These are phyloP conservation scores for Kazachstania taianensis DNA, from an alignment of 805 yeast species.

Conservation along the genomic window DNA sequence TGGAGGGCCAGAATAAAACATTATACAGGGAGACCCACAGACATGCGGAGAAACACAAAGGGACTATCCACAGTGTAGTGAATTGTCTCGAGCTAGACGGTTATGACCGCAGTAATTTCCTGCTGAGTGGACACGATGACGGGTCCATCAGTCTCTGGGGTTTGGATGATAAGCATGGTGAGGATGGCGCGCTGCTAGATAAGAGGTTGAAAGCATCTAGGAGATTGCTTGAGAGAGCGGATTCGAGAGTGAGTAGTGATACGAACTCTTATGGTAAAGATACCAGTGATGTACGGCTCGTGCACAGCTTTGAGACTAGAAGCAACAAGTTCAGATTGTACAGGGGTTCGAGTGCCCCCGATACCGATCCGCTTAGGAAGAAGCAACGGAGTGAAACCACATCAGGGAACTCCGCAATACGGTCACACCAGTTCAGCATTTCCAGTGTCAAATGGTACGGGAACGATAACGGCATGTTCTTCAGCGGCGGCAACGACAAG, in stretches of 20 bases:
- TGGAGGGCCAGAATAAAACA: constrained; percentile 9
- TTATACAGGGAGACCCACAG: constrained; percentile 1
- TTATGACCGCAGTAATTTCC: constrained; percentile 12
- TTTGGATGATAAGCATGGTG: constrained; percentile 15
- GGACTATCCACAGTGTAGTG: neutral
- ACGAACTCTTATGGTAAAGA: neutral
- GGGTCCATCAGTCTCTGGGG: constrained; percentile 30
- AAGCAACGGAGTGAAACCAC: neutral
- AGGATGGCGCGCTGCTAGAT: constrained; percentile 18
- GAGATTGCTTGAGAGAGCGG: neutral
- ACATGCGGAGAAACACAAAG: neutral
- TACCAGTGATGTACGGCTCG: constrained; percentile 4
- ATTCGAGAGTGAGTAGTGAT: neutral
- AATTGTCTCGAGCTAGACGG: constrained; percentile 12
- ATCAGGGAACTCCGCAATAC: constrained; percentile 8
- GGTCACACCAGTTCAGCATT: constrained; percentile 56
- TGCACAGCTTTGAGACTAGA: constrained; percentile 16
- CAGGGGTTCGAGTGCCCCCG: constrained; percentile 2
- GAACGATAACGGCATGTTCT: constrained; percentile 73
- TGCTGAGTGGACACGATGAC: constrained; percentile 21
- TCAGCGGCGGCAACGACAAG: constrained; percentile 72
- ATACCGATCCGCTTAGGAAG: neutral
- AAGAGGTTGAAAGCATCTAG: constrained; percentile 20
- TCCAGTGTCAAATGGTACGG: constrained; percentile 85
- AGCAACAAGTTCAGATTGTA: constrained; percentile 17